Conservation (phyloP, 2,329 filamentous ascomycete species). For the Xylaria sp. region DNA sequence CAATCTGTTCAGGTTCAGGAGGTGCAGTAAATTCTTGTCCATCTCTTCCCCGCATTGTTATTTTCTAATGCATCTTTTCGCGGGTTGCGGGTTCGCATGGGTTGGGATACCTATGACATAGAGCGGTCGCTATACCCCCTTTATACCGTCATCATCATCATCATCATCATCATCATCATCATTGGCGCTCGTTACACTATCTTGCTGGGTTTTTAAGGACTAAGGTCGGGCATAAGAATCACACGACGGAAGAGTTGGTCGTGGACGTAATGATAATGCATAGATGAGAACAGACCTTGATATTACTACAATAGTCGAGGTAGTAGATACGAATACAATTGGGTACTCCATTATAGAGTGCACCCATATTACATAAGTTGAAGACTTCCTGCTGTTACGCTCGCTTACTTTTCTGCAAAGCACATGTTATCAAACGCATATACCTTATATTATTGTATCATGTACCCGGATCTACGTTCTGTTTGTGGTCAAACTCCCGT, state of each 20-base stretch:
- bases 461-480: background rate
- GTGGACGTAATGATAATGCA: slow-evolving; percentile 40
- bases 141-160: slow-evolving; percentile 17
- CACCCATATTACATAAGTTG: background rate
- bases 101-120: slow-evolving; percentile 42
- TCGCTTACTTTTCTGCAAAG: background rate
- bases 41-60: slow-evolving; percentile 11
- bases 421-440: background rate
- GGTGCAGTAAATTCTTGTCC: slow-evolving; percentile 41
- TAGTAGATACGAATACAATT: slow-evolving; percentile 31
- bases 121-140: slow-evolving; percentile 45
- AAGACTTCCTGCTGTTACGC: background rate
- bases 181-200: slow-evolving; percentile 36
- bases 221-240: slow-evolving; percentile 17
- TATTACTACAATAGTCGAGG: slow-evolving; percentile 31
- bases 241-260: slow-evolving; percentile 17
- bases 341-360: slow-evolving; percentile 13
- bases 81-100: slow-evolving; percentile 41
- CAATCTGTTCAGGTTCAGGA: slow-evolving; percentile 46
- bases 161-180: slow-evolving; percentile 20
- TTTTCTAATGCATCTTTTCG: slow-evolving; percentile 41
- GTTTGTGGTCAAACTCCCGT: background rate
- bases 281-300: slow-evolving; percentile 33
- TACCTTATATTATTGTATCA: no score
- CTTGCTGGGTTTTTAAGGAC: slow-evolving; percentile 11